A percentile compares a stretch with the other conserved stretches of the same genome.
phyloP scores from a whole-genome alignment of 2,329 filamentous ascomycete genomes.

The Sporothrix humicola region DNA sequence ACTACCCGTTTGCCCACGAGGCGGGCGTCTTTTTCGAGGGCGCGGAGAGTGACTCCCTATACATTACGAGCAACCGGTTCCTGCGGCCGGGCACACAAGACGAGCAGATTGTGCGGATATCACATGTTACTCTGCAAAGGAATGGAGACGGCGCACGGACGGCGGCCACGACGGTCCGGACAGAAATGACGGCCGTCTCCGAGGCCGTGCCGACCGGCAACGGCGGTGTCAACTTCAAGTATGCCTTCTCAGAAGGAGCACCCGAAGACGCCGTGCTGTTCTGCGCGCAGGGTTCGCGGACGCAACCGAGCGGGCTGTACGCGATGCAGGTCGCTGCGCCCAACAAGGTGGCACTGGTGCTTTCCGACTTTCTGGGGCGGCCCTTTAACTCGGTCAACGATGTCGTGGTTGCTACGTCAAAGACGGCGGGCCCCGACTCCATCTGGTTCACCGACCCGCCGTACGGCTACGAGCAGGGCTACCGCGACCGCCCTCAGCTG shows the following conservation, averaged over 20 bases:
- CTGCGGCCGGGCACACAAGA: slow-evolving; percentile 4
- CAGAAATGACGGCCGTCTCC: slow-evolving; percentile 8
- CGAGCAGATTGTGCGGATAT: slow-evolving; percentile 18
- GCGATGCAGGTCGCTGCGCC: slow-evolving; percentile 44
- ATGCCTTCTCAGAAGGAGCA: background rate
- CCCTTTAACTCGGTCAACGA: slow-evolving; percentile 56
- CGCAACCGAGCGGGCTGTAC: slow-evolving; percentile 46
- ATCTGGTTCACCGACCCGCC: slow-evolving; percentile 58
- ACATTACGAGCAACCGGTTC: slow-evolving; percentile 34
- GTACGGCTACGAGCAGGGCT: slow-evolving; percentile 52
- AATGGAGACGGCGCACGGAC: background rate
- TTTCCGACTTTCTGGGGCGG: slow-evolving; percentile 51
- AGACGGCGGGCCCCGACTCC: slow-evolving; percentile 41
- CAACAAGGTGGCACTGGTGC: slow-evolving; percentile 44
- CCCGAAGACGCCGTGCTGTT: slow-evolving; percentile 43
- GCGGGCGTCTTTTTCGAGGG: slow-evolving; percentile 33
- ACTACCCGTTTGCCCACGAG: slow-evolving; percentile 35
- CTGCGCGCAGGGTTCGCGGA: slow-evolving; percentile 39
- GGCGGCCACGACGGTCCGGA: background rate
- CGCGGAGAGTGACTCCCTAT: slow-evolving; percentile 19
- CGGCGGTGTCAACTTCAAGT: slow-evolving; percentile 47
- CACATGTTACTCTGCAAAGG: background rate
- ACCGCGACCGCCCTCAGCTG: slow-evolving; percentile 51
- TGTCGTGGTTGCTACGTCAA: slow-evolving; percentile 45
- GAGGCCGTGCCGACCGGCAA: slow-evolving; percentile 28